Evolutionary conservation across 2,329 filamentous ascomycete genomes (phyloP).

Genomic region (Mariannaea sp.): DNA sequence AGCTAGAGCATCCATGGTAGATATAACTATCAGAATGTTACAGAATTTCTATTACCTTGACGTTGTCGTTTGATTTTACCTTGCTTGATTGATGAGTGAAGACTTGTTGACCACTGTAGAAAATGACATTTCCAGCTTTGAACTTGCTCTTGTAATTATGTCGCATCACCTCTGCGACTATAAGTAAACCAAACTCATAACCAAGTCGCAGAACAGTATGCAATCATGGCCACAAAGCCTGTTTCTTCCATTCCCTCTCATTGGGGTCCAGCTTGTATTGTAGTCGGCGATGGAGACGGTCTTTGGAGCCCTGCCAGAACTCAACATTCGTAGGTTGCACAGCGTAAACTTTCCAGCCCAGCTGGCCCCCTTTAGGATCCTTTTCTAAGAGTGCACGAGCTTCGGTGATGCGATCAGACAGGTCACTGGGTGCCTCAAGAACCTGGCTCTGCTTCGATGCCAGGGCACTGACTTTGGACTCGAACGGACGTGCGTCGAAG

Average conservation of each 20-base stretch:
- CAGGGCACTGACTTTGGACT: conserved; percentile 8
- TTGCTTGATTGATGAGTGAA: too few species aligned
- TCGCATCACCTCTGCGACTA: background rate
- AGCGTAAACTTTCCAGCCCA: conserved; percentile 9
- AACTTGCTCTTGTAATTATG: too few species aligned
- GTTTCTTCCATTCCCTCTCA: background rate
- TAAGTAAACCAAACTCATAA: too few species aligned
- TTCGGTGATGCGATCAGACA: background rate
- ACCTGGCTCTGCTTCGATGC: conserved; percentile 11
- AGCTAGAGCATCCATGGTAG: background rate
- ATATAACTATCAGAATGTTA: background rate
- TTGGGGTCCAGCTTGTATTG: conserved; percentile 1
- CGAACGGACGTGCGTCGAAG: conserved; percentile 8
- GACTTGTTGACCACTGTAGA: too few species aligned
- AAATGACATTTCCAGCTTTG: too few species aligned
- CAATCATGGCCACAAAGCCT: background rate
- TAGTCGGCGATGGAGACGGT: conserved; percentile 9
- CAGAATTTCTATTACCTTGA: background rate
- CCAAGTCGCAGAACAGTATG: too few species aligned
- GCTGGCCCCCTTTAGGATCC: background rate
- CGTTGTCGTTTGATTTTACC: too few species aligned
- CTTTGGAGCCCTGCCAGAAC: conserved; percentile 11
- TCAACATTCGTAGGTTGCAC: conserved; percentile 3
- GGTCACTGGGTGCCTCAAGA: background rate
- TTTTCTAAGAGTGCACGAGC: background rate